Evolutionary conservation across 495 filamentous ascomycete genomes (phyloP), one percentile per base, ranked within the genome.

Genomic region (Bacidia rubella): DNA sequence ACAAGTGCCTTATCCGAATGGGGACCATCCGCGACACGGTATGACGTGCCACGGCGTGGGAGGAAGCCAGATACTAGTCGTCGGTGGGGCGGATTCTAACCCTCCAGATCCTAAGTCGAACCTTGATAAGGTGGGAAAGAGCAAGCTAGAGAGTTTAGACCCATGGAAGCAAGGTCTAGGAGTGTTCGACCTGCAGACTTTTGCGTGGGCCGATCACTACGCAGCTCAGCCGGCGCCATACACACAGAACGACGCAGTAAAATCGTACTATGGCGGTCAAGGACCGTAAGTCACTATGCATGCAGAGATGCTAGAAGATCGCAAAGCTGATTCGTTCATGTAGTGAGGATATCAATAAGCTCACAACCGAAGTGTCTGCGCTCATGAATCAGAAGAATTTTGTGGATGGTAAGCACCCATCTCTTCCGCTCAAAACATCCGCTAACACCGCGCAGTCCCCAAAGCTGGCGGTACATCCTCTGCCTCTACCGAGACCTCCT

Each of bases 121-220:
- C 0, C 7, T 2, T 0, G n/a, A 40, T 26, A 26, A 32, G 0
- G 29, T 40, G 11, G 11, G n/a, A 23, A 11, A 39, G 32, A 57
- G 53, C 21, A 29, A 22, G n/a, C 38, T 47, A 26, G 45, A 57
- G 15, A 29, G 42, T 26, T 2, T 23, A 5, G 60, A 63, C 22
- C 49, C 53, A 2, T 56, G 47, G 17, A 29, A 42, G 3, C 54
- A 56, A 38, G 60, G 60, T n/a, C 7, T 63, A 9, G 56, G 38
- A 2, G 52, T 63, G 29, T 63, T 63, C 35, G 60, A 63, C 21
- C 47, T 60, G 44, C 54, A 49, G 11, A 44, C 44, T 11, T 23
- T 60, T 22, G 4, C 10, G 3, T 60, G 57, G 24, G 40, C 20
- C 15, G 41, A 60, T n/a, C 35, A 52, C 11, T 60, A 54, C n/a